Conservation (phyloP, 345 rosid genomes). For the Rhodamnia argentea region DNA sequence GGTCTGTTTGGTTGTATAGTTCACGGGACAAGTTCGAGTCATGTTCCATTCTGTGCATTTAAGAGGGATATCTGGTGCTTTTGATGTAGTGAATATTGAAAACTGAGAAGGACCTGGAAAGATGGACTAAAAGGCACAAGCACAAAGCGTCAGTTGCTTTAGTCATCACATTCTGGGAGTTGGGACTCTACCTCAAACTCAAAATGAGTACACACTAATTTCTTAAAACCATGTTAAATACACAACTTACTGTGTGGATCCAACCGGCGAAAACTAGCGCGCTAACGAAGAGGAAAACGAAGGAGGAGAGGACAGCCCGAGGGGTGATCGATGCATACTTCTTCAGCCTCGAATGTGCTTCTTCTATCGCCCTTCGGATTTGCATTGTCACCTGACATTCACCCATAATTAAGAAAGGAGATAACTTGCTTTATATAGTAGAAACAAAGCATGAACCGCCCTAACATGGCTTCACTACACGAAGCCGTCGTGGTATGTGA, state of each 20-base stretch:
- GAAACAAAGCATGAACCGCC: not conserved
- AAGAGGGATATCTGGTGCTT: not conserved
- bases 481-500: not conserved
- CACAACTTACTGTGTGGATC: constrained; percentile 1
- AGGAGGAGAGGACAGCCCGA: not conserved
- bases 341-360: not conserved
- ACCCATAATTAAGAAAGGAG: not conserved
- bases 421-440: not conserved
- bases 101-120: not conserved
- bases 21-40: constrained; percentile 9
- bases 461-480: not conserved
- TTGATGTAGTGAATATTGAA: not conserved
- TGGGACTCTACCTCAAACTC: not conserved
- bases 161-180: not conserved
- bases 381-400: not conserved
- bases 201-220: not conserved
- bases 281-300: constrained; percentile 14
- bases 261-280: constrained; percentile 7
- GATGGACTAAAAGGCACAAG: not conserved
- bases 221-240: not conserved
- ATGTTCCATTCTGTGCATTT: constrained; percentile 5
- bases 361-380: not conserved
- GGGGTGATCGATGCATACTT: not conserved
- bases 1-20: constrained; percentile 1
- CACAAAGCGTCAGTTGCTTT: not conserved